Percentiles rank a stretch among this genome's conserved stretches.
Conservation (phyloP, 305 asterid species). For the Withania somnifera region DNA sequence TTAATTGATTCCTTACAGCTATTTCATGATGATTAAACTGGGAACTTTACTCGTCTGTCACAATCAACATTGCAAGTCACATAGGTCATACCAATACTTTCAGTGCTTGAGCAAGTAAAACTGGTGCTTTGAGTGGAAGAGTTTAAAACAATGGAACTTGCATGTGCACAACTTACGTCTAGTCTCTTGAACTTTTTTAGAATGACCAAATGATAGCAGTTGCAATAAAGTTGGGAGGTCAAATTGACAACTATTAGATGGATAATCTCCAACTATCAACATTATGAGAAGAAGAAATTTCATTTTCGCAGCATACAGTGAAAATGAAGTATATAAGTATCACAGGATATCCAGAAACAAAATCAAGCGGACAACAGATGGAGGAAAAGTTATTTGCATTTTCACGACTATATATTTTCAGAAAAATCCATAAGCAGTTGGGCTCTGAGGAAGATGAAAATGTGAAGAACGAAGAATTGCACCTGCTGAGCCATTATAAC, state of each 20-base stretch:
- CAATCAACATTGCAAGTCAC: neutral
- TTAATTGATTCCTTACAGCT: neutral
- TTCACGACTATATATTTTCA: neutral
- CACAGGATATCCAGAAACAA: neutral
- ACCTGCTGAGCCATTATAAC: slow-evolving; percentile 99
- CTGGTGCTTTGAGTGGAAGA: neutral
- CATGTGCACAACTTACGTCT: neutral
- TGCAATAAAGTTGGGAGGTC: neutral
- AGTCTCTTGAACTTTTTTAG: neutral
- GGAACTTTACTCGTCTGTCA: neutral
- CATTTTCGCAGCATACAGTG: neutral
- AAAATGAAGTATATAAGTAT: neutral
- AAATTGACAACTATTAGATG: neutral
- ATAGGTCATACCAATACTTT: neutral
- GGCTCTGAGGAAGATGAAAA: neutral
- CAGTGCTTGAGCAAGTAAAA: neutral
- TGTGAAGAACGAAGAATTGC: slow-evolving; percentile 2
- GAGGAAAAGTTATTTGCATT: neutral
- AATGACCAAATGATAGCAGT: neutral
- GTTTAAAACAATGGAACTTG: neutral
- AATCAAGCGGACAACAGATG: neutral
- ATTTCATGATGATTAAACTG: neutral
- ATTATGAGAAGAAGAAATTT: neutral
- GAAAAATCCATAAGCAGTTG: neutral
- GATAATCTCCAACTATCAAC: neutral